Base-by-base conservation (phyloP, 2,329 filamentous ascomycete species). In the Tolypocladium amazonense region DNA sequence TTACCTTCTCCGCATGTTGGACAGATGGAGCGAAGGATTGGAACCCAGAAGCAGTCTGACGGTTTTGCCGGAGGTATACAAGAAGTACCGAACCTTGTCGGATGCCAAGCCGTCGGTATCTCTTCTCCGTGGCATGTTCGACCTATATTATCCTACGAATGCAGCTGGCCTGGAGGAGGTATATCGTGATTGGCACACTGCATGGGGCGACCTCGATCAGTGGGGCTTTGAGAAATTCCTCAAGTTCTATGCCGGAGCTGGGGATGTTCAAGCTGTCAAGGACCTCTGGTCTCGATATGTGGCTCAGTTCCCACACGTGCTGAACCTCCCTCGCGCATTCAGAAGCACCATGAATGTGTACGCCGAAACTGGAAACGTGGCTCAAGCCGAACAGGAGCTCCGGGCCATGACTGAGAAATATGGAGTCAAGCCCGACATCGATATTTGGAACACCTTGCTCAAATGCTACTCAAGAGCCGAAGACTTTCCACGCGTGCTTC, bases 361-460 rank as follows among this genome's bases (percentile, higher is more conserved):
- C 72, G 87, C 90, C 1, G 81, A 84, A 60, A 77, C 83, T 56
- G 88, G 86, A 2, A 84, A 96, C 64, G 71, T 88, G 0, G 68
- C 75, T 4, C 77, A 82, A 57, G 84, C 87, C 0, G 74, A 82
- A 56, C 71, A 76, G 25, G 81, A 87, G 41, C 88, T 97, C 62
- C 69, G 83, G 55, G 77, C 80, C n/a, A 83, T 94, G 59, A 69
- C 70, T 30, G 66, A 73, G 8, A 77, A 83, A 56, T 87, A 86
- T 66, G 73, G 76, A 1, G 65, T 88, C 20, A 64, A 76, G 50
- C 87, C 87, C 8, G 83, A 85, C 63, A 71, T 80, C 1, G 70
- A 78, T 41, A 84, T 82, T 63, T 96, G 88, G 87, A 96, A 96
- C 68, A 85, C 87, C 27, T 73, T 96, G 35, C 77, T 97, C 54